These are phyloP conservation scores for Colletotrichum godetiae DNA, from an alignment of 2,329 filamentous ascomycete species.

Conservation along the genomic window DNA sequence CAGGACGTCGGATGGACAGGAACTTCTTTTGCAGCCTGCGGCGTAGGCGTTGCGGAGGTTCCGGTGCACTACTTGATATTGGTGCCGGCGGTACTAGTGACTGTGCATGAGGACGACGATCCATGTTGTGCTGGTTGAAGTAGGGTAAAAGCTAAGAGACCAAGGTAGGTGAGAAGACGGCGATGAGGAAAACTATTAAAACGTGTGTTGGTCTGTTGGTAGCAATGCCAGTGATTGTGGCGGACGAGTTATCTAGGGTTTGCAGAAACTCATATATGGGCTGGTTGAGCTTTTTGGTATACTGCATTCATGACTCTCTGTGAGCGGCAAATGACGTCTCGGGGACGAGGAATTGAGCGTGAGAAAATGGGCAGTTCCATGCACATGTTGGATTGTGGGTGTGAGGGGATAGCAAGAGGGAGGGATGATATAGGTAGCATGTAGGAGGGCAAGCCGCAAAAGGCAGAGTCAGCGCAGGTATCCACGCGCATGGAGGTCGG, in stretches of 20 bases:
- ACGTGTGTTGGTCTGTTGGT: background rate
- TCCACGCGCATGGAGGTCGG: conserved; percentile 2
- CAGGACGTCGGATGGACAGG: conserved; percentile 39
- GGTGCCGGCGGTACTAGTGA: conserved; percentile 38
- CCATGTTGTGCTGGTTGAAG: conserved; percentile 35
- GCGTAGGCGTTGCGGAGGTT: conserved; percentile 34
- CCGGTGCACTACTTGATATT: conserved; percentile 32
- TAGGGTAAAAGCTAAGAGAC: conserved; percentile 6
- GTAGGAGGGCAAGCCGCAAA: background rate
- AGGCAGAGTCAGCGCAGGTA: background rate
- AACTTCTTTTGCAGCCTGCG: conserved; percentile 45
- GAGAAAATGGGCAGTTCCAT: conserved; percentile 10
- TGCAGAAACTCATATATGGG: background rate
- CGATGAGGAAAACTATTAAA: background rate
- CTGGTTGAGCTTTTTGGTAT: background rate
- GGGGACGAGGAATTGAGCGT: background rate
- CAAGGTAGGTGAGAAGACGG: background rate
- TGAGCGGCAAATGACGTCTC: conserved; percentile 15
- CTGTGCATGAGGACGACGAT: conserved; percentile 36
- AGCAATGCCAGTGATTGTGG: background rate
- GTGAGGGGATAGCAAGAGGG: conserved; percentile 7
- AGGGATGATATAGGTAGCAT: conserved; percentile 7
- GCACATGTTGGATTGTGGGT: background rate
- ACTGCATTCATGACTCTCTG: background rate
- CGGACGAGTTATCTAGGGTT: background rate